Evolutionary conservation across 805 yeast genomes (phyloP).

Genomic region (Kregervanrija pseudodelftensis): DNA sequence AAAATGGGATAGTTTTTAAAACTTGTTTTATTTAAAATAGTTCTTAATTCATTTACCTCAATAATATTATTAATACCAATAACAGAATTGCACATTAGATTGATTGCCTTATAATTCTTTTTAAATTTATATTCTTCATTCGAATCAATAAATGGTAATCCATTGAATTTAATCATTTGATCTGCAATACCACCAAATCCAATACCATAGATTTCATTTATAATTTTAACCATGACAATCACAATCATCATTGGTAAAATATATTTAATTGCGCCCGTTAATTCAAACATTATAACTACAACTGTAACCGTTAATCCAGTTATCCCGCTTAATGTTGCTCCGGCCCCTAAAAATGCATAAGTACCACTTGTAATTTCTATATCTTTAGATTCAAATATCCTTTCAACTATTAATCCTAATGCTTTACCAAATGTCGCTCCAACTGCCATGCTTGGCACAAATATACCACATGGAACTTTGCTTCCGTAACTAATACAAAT

Average conservation of each 20-base stretch:
- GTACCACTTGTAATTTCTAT: slow-evolving; percentile 81
- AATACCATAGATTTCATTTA: slow-evolving; percentile 69
- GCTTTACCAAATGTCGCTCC: slow-evolving; percentile 94
- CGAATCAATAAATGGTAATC: slow-evolving; percentile 71
- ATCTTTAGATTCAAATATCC: slow-evolving; percentile 25
- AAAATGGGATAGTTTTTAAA: slow-evolving; percentile 52
- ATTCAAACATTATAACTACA: slow-evolving; percentile 90
- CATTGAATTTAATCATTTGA: slow-evolving; percentile 84
- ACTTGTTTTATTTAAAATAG: slow-evolving; percentile 27
- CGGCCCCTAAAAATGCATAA: slow-evolving; percentile 94
- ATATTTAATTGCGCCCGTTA: slow-evolving; percentile 90
- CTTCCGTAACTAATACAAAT: slow-evolving; percentile 86
- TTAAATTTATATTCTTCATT: slow-evolving; percentile 62
- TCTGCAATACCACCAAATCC: slow-evolving; percentile 85
- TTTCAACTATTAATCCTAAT: slow-evolving; percentile 65
- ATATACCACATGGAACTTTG: slow-evolving; percentile 95
- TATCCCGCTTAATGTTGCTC: slow-evolving; percentile 89
- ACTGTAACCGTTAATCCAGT: slow-evolving; percentile 90
- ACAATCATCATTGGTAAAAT: slow-evolving; percentile 95
- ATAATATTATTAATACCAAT: neutral
- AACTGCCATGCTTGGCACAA: slow-evolving; percentile 94
- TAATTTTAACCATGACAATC: slow-evolving; percentile 76
- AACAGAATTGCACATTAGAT: slow-evolving; percentile 48
- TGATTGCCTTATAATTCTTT: slow-evolving; percentile 34
- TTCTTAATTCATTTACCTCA: slow-evolving; percentile 23